Evolutionary conservation across 1,284 basidiomycete genomes (phyloP).

Genomic region (Wallemia mellicola): DNA sequence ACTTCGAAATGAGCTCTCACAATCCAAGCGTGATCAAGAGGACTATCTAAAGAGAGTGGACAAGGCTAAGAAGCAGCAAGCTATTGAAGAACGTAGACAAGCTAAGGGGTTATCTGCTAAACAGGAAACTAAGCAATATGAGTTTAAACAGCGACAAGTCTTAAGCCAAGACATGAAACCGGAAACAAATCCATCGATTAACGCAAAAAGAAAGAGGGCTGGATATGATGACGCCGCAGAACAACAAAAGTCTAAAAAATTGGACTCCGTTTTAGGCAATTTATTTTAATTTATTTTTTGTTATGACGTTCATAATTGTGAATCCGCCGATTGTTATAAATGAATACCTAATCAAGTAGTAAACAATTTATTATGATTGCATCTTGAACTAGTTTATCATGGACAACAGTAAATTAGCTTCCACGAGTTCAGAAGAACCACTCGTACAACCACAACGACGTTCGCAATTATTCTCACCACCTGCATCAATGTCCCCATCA

Average conservation of each 20-base stretch:
- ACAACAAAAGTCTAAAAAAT: not conserved
- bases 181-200: not conserved
- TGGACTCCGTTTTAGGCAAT: not conserved
- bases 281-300: constrained; percentile 1
- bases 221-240: not conserved
- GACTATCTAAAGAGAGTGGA: constrained; percentile 90
- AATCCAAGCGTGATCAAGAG: constrained; percentile 61
- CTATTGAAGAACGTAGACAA: not conserved
- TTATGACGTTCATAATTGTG: too few species aligned
- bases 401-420: not conserved
- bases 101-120: not conserved
- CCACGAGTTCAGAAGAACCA: not conserved
- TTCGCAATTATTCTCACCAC: not conserved
- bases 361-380: too few species aligned
- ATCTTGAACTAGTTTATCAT: too few species aligned
- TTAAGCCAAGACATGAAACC: too few species aligned
- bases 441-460: not conserved
- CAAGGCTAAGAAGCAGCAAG: constrained; percentile 23
- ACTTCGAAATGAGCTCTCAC: constrained; percentile 62
- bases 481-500: not conserved
- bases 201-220: not conserved
- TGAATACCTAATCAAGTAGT: not conserved
- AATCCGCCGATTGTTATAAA: not conserved
- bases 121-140: not conserved
- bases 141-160: not conserved